Percentiles rank a stretch among this genome's conserved stretches.
Evolutionary conservation across 108 stramenopile species (phyloP).

Genomic region (Schizochytrium sp.): DNA sequence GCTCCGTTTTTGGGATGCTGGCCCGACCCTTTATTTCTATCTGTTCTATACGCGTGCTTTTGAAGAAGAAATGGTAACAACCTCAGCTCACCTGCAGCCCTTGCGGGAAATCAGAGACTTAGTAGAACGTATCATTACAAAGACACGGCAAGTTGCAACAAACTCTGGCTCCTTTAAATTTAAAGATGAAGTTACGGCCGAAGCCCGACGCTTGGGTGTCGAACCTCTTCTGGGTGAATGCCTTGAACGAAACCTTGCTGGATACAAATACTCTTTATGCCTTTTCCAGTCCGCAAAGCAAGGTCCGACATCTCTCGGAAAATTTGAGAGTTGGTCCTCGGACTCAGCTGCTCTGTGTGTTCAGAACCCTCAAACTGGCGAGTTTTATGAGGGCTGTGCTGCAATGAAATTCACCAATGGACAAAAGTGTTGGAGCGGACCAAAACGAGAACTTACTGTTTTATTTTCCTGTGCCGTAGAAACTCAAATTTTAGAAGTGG

Average conservation of each 20-base stretch:
- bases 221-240: neutral
- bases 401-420: constrained; percentile 65
- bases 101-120: neutral
- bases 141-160: neutral
- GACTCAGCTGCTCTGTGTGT: neutral
- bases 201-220: neutral
- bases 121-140: neutral
- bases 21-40: constrained; percentile 53
- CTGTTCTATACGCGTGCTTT: neutral
- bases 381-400: neutral
- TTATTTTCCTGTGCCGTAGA: constrained; percentile 69
- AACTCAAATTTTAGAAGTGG: constrained; percentile 63
- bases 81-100: neutral
- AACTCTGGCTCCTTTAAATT: no score
- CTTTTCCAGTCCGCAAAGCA: constrained; percentile 65
- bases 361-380: constrained; percentile 1
- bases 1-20: constrained; percentile 22
- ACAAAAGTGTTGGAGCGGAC: constrained; percentile 73
- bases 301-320: constrained; percentile 60
- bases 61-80: neutral
- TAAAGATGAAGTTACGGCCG: no score
- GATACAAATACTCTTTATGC: constrained; percentile 2
- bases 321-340: constrained; percentile 32
- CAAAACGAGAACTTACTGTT: constrained; percentile 65
- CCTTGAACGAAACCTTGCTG: neutral